Percentiles rank a stretch among this genome's conserved stretches.
phyloP scores from a whole-genome alignment of 305 asterid genomes.

The Andrographis paniculata region DNA sequence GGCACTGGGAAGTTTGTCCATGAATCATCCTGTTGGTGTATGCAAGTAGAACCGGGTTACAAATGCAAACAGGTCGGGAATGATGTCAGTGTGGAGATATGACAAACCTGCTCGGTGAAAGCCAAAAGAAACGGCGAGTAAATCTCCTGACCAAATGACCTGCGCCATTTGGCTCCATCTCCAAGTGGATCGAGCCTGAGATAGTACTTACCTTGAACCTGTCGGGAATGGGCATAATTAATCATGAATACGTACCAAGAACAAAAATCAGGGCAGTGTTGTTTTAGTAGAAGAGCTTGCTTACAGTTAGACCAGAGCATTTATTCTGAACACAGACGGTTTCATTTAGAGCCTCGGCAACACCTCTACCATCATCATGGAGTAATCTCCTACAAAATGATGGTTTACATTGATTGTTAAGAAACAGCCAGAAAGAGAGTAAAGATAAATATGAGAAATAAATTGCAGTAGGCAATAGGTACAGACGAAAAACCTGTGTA shows the following conservation, averaged over 20 bases:
- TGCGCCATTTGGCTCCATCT: constrained; percentile 97
- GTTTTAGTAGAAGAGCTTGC: constrained; percentile 15
- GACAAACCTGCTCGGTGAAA: constrained; percentile 72
- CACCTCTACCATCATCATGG: constrained; percentile 85
- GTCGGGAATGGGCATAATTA: constrained; percentile 10
- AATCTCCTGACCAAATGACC: constrained; percentile 87
- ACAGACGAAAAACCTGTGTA: constrained; percentile 52
- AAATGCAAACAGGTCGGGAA: constrained; percentile 5
- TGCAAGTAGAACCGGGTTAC: constrained; percentile 6
- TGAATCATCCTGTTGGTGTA: constrained; percentile 45
- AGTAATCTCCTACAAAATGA: constrained; percentile 73
- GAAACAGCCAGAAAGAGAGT: not conserved
- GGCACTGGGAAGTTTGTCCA: constrained; percentile 50
- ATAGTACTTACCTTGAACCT: constrained; percentile 87
- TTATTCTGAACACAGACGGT: constrained; percentile 46
- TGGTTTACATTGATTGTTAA: not conserved
- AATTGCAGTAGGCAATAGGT: not conserved
- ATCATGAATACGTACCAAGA: not conserved
- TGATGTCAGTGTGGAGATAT: not conserved
- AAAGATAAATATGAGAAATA: not conserved
- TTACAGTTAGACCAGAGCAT: constrained; percentile 81
- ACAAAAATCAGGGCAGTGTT: not conserved
- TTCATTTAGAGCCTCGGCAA: constrained; percentile 85
- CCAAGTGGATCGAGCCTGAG: constrained; percentile 74
- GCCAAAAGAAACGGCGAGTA: constrained; percentile 91